These are phyloP conservation scores for Hortaea sp. DNA, from an alignment of 2,329 filamentous ascomycete species.

Conservation along the genomic window DNA sequence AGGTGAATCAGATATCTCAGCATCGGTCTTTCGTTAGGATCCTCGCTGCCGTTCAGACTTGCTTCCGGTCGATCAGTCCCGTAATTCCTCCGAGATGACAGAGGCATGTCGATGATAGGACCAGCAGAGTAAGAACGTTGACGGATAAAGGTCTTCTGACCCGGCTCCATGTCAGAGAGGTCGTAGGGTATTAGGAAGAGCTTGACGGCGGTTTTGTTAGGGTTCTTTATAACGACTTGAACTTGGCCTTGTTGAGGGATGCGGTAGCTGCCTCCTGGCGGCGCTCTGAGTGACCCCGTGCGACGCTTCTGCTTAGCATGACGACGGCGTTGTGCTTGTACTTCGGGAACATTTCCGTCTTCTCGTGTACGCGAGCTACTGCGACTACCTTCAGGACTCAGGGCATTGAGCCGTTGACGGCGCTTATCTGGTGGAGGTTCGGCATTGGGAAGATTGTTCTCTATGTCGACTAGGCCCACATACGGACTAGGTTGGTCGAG, in stretches of 20 bases:
- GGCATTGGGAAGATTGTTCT: slow-evolving; percentile 55
- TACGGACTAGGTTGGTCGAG: slow-evolving; percentile 92
- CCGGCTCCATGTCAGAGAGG: slow-evolving; percentile 80
- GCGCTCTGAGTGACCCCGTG: slow-evolving; percentile 49
- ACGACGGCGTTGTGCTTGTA: slow-evolving; percentile 12
- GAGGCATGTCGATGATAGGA: slow-evolving; percentile 65
- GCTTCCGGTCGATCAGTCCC: slow-evolving; percentile 47
- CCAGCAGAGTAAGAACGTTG: slow-evolving; percentile 88
- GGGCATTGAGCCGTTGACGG: slow-evolving; percentile 18
- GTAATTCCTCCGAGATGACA: slow-evolving; percentile 35
- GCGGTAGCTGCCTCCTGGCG: slow-evolving; percentile 81
- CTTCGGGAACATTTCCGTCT: slow-evolving; percentile 15
- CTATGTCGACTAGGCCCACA: slow-evolving; percentile 83
- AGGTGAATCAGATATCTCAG: slow-evolving; percentile 85
- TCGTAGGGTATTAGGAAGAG: slow-evolving; percentile 92
- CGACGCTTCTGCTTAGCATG: slow-evolving; percentile 43
- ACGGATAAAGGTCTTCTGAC: slow-evolving; percentile 90
- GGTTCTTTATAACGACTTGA: slow-evolving; percentile 96
- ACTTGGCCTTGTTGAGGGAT: slow-evolving; percentile 90
- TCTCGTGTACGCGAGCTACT: slow-evolving; percentile 16
- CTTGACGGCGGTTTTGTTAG: slow-evolving; percentile 96
- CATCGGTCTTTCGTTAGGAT: slow-evolving; percentile 55
- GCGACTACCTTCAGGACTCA: slow-evolving; percentile 20
- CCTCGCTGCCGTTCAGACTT: slow-evolving; percentile 38
- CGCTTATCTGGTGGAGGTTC: slow-evolving; percentile 19